Percentiles rank a stretch among this genome's conserved stretches.
phyloP scores from a whole-genome alignment of 192 early-diverging fungal genomes.

The Haplosporangium gracile region DNA sequence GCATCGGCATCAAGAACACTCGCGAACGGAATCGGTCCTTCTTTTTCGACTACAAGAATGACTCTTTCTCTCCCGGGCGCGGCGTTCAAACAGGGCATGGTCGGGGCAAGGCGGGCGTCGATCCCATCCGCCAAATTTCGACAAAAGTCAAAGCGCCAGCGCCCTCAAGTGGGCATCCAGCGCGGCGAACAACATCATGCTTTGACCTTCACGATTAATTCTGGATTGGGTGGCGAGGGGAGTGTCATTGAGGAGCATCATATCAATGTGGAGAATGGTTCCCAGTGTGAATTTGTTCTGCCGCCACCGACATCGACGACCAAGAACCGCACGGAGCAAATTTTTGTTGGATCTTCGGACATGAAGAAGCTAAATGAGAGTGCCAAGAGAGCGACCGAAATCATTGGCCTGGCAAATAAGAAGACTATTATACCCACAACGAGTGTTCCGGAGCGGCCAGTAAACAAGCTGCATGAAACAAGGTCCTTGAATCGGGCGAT shows the following conservation, averaged over 20 bases:
- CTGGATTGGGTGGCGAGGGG: neutral
- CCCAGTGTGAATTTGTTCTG: neutral
- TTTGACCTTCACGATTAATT: neutral
- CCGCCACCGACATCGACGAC: neutral
- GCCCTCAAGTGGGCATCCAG: conserved; percentile 7
- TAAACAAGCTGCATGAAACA: neutral
- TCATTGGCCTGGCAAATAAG: neutral
- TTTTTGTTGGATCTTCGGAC: neutral
- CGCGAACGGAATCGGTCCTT: neutral
- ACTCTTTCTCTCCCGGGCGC: conserved; percentile 6
- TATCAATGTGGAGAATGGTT: neutral
- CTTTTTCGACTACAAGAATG: neutral
- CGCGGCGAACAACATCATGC: neutral
- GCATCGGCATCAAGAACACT: neutral
- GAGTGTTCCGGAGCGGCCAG: neutral
- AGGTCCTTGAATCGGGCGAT: neutral
- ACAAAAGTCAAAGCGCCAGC: conserved; percentile 28
- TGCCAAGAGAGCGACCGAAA: neutral
- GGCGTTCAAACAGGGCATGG: conserved; percentile 20
- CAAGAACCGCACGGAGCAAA: neutral
- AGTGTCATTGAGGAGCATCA: neutral
- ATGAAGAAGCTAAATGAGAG: neutral
- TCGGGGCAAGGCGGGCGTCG: conserved; percentile 4
- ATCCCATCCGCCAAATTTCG: conserved; percentile 3
- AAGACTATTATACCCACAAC: neutral